Evolutionary conservation across 305 asterid species (phyloP), one percentile per base, ranked within the genome.

Genomic region (Fraxinus velutina): DNA sequence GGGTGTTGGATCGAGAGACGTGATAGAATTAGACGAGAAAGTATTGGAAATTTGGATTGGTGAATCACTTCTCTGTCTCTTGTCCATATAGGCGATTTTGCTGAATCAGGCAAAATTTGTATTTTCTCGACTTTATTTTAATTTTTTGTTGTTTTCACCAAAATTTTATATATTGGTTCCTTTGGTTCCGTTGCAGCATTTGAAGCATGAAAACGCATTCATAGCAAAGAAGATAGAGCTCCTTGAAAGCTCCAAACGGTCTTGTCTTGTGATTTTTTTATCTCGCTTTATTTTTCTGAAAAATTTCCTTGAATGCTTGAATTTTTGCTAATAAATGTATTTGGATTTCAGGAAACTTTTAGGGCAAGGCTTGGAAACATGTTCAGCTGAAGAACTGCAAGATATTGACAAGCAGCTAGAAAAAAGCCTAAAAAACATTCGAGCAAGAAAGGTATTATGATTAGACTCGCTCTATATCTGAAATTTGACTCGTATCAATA

Each of bases 361-460:
- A 42, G 52, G 52, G 52, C 52, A 42, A 42, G 52, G n/a, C 75
- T 73, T 94, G 29, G 91, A 82, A 17, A 68, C 83, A 13, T 89
- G 93, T 82, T 88, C 97, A 5, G 0, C 87, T 55, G 84, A 89
- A 72, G 97, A 94, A 86, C 90, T 94, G 82, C 90, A 88, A 52
- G 90, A 91, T 82, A 89, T 91, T 33, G 92, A 87, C 12, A 74
- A 22, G 22, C 94, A 90, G 81, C 91, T 92, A 0, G 89, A 91
- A 79, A 87, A 57, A 83, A 91, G 93, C 90, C 90, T 92, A 0
- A 79, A 78, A 70, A 90, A 70, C 64, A 86, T 94, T 85, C 82
- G 92, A 83, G 83, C 86, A 13, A 88, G 87, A 85, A 94, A 91
- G 97, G 98, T 91, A 86, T 2, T 5, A 19, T 6, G 10, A 2